Evolutionary conservation across 2,329 filamentous ascomycete genomes (phyloP).

Genomic region (Byssochlamys sp.): DNA sequence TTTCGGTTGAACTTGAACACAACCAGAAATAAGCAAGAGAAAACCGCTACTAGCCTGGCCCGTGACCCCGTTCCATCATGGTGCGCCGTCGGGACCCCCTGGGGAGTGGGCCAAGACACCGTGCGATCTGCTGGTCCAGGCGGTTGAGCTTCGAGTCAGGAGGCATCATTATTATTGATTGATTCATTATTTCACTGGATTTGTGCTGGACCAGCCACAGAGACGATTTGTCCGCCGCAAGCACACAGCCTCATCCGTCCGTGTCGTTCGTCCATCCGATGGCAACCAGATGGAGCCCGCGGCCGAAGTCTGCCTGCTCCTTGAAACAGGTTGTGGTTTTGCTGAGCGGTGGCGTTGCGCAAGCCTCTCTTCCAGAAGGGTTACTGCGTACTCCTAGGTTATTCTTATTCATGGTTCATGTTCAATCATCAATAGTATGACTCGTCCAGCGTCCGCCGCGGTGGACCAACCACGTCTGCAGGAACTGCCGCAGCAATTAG

Average conservation of each 20-base stretch:
- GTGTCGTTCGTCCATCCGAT: neutral
- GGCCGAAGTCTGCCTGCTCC: neutral
- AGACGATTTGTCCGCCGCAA: neutral
- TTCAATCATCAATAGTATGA: neutral
- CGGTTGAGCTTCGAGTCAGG: neutral
- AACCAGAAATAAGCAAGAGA: too few relatives aligned
- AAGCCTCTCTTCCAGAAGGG: neutral
- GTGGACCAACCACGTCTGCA: neutral
- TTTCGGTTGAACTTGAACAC: too few relatives aligned
- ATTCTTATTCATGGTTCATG: too few relatives aligned
- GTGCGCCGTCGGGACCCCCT: neutral
- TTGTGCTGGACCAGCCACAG: neutral
- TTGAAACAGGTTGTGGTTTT: neutral
- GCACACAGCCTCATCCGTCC: neutral
- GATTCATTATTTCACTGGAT: neutral
- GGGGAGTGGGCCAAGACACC: neutral
- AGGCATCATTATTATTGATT: neutral
- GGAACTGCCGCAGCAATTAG: neutral
- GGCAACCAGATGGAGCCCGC: neutral
- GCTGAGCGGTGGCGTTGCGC: neutral
- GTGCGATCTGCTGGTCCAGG: neutral
- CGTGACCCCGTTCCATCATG: too few relatives aligned
- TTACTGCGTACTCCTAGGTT: too few relatives aligned
- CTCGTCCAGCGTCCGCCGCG: neutral
- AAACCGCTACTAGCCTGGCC: too few relatives aligned